A percentile compares a stretch with the other conserved stretches of the same genome.
Evolutionary conservation across 805 yeast genomes (phyloP).

Genomic region (Pichia heedii): DNA sequence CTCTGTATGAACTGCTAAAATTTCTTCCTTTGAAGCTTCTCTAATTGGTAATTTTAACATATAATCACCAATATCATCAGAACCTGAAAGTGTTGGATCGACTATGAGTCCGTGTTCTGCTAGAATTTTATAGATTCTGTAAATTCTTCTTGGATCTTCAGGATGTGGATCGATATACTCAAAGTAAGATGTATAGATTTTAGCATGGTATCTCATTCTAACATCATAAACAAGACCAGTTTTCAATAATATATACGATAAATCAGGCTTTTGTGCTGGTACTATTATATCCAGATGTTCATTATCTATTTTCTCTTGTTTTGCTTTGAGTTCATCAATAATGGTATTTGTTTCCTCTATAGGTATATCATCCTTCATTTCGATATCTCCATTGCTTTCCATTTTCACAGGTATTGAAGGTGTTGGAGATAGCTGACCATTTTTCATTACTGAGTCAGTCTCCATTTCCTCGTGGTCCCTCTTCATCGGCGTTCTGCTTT

Average conservation of each 20-base stretch:
- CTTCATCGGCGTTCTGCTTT: background rate
- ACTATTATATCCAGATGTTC: conserved; percentile 4
- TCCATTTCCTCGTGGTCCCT: background rate
- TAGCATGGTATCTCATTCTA: conserved; percentile 95
- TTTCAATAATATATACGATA: conserved; percentile 65
- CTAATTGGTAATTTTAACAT: conserved; percentile 88
- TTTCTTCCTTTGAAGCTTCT: conserved; percentile 82
- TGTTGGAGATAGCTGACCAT: background rate
- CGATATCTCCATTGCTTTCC: conserved; percentile 1
- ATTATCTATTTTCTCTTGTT: background rate
- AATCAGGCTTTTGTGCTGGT: conserved; percentile 54
- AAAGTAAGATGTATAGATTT: conserved; percentile 80
- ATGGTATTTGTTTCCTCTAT: background rate
- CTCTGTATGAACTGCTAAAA: conserved; percentile 73
- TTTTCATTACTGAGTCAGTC: background rate
- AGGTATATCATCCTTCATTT: background rate
- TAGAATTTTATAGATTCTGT: conserved; percentile 82
- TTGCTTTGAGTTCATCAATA: background rate
- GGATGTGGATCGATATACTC: conserved; percentile 99
- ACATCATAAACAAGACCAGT: conserved; percentile 96
- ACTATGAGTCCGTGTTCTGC: conserved; percentile 89
- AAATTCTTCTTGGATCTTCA: conserved; percentile 94
- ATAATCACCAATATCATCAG: conserved; percentile 69
- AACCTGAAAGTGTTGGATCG: conserved; percentile 67
- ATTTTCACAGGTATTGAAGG: background rate